phyloP scores from a whole-genome alignment of 23 red algal species.

The Agarophyton chilense region DNA sequence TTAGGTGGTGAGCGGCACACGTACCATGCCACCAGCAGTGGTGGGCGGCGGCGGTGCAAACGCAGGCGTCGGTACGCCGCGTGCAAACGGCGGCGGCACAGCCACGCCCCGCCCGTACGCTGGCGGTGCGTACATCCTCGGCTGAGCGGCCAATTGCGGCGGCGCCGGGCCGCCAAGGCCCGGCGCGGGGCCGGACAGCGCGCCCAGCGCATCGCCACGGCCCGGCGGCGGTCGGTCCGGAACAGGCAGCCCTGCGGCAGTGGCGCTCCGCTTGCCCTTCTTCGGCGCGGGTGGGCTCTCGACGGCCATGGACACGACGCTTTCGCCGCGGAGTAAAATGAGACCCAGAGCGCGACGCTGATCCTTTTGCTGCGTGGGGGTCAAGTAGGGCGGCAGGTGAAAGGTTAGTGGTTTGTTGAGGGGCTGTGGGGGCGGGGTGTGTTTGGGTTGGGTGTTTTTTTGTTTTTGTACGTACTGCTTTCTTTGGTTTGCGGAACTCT shows the following conservation, averaged over 20 bases:
- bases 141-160: constrained; percentile 49
- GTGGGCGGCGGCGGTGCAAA: neutral
- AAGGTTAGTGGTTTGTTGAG: neutral
- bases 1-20: neutral
- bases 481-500: constrained; percentile 64
- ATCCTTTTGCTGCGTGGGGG: constrained; percentile 25
- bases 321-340: constrained; percentile 84
- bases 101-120: constrained; percentile 26
- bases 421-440: no score
- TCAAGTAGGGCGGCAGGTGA: neutral
- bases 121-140: constrained; percentile 49
- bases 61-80: constrained; percentile 10
- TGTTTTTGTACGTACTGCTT: constrained; percentile 27
- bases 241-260: constrained; percentile 37
- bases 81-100: constrained; percentile 19
- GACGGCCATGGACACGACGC: constrained; percentile 88
- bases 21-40: neutral
- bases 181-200: constrained; percentile 28
- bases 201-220: constrained; percentile 36
- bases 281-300: constrained; percentile 75
- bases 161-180: constrained; percentile 45
- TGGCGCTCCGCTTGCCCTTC: constrained; percentile 51
- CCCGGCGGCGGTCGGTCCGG: constrained; percentile 45
- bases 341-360: constrained; percentile 83
- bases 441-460: neutral